Evolutionary conservation across 1,139 yeast genomes (phyloP).

Genomic region (Candida freyschussii): DNA sequence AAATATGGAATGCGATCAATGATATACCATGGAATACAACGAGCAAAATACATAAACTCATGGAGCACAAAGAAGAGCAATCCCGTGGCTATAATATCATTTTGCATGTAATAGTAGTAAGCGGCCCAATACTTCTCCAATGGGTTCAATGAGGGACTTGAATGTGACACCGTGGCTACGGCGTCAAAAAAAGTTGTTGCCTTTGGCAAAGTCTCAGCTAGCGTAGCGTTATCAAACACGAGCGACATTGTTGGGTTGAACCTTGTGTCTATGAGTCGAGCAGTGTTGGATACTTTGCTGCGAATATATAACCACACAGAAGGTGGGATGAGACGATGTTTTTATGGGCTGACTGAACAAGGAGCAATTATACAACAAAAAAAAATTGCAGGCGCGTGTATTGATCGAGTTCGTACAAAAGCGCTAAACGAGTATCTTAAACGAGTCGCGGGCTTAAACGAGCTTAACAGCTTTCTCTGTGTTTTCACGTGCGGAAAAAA

Average conservation of each 20-base stretch:
- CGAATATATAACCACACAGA: background rate
- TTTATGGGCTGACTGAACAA: too few relatives aligned
- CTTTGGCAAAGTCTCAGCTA: conserved; percentile 10
- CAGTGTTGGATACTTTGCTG: too few relatives aligned
- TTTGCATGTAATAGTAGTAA: conserved; percentile 68
- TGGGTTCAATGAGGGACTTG: conserved; percentile 33
- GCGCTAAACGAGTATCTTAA: too few relatives aligned
- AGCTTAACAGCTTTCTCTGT: too few relatives aligned
- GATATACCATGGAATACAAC: conserved; percentile 81
- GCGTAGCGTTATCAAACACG: conserved; percentile 14
- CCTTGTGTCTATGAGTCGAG: too few relatives aligned
- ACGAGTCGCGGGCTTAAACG: too few relatives aligned
- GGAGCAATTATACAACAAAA: too few relatives aligned
- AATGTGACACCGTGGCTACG: conserved; percentile 7
- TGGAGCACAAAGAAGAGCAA: conserved; percentile 67
- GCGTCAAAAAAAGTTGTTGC: conserved; percentile 13
- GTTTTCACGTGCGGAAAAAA: too few relatives aligned
- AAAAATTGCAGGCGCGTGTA: too few relatives aligned
- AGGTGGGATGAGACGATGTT: background rate
- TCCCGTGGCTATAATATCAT: conserved; percentile 82
- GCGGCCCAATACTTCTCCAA: conserved; percentile 73
- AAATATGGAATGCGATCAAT: conserved; percentile 74
- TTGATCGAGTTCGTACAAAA: too few relatives aligned
- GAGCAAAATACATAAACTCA: conserved; percentile 77
- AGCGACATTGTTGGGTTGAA: conserved; percentile 11